Base-by-base conservation (phyloP, 1,139 yeast genomes). In the Sugiyamaella xylanicola region DNA sequence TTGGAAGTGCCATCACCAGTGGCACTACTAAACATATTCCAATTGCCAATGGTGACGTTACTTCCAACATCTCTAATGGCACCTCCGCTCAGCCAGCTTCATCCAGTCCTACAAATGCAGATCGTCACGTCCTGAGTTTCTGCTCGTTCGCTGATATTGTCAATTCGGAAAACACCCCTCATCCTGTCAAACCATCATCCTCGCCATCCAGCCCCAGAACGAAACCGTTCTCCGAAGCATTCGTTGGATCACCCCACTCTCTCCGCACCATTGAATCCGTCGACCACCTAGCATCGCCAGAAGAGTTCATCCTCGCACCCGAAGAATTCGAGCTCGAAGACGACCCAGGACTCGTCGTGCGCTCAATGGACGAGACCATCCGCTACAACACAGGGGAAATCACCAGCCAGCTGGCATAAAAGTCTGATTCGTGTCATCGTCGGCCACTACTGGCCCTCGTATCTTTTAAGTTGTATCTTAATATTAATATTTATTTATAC, bases 71-170 rank as follows among this genome's bases (percentile, higher is more conserved):
- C 17, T 35, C 55, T 3, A 19, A 17, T 13, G 20, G 42, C 19
- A 48, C 17, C 21, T 13, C 41, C 2, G 39, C 13, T 16, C 37
- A 48, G 5, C 40, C 48, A 22, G 40, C 51, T 9, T 22, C 51
- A 13, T 19, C 42, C 3, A 32, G 48, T n/a, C 52, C 46, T 7
- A 13, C 48, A 2, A 32, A 17, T 13, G 50, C 32, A 4, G 40
- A 46, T 17, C 35, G 53, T 17, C 84, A 85, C n/a, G 75, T 84
- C 1, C 74, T 87, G 42, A 81, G 84, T 48, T 87, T 87, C 69
- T 86, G 83, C 67, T 85, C 92, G 3, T 88, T 86, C 68, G 95
- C 93, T 3, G 96, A 88, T 64, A 80, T 88, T 78, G 79, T 57
- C 49, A 36, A 35, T 25, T 51, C 57, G 15, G 55, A 53, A 29